Conservation (phyloP, 768 basidiomycete species). For the Pleurotus cornucopiae region DNA sequence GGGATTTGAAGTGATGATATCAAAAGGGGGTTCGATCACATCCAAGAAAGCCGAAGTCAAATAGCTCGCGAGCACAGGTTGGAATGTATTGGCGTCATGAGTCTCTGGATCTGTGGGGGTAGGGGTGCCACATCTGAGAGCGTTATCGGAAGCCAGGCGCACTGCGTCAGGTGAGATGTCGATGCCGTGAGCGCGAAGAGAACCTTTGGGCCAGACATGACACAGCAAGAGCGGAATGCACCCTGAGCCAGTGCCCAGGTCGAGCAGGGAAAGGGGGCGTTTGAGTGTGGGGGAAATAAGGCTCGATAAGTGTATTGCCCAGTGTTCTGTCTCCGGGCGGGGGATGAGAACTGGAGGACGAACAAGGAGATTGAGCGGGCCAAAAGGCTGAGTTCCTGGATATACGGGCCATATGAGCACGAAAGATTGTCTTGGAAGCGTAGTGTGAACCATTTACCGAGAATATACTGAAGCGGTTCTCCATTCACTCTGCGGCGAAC, state of each 20-base stretch:
- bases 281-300: constrained; percentile 31
- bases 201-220: constrained; percentile 54
- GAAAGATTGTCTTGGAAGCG: background rate
- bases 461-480: constrained; percentile 88
- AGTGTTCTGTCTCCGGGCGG: constrained; percentile 90
- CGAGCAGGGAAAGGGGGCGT: constrained; percentile 51
- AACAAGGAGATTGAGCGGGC: constrained; percentile 67
- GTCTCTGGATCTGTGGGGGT: constrained; percentile 16
- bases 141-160: constrained; percentile 45
- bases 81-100: constrained; percentile 34
- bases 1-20: constrained; percentile 81
- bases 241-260: constrained; percentile 91
- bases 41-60: constrained; percentile 39
- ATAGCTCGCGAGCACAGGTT: constrained; percentile 34
- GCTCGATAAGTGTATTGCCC: constrained; percentile 60
- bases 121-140: constrained; percentile 35
- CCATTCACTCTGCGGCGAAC: constrained; percentile 57
- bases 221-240: constrained; percentile 88
- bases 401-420: constrained; percentile 9
- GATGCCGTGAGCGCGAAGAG: constrained; percentile 53
- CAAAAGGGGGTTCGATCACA: constrained; percentile 48
- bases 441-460: constrained; percentile 47
- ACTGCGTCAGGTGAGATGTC: constrained; percentile 66
- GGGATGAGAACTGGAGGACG: constrained; percentile 88
- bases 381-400: constrained; percentile 83